These are phyloP conservation scores for Lenwebbia sp. DNA, from an alignment of 345 rosid species.

Conservation along the genomic window DNA sequence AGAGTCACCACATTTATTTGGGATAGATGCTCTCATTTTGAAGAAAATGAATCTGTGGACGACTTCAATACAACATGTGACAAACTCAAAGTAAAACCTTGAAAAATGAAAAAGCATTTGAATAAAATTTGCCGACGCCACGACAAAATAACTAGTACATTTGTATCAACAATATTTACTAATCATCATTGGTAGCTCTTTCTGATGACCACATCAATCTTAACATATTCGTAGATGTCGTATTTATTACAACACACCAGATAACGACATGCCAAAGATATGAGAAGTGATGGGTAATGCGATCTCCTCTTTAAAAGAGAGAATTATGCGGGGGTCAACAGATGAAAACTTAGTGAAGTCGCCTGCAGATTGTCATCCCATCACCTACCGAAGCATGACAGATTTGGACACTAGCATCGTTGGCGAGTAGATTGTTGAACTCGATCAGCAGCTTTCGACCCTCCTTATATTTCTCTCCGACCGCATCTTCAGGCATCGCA, in stretches of 20 bases:
- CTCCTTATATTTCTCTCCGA: too few relatives aligned
- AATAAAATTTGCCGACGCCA: neutral
- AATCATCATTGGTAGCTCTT: neutral
- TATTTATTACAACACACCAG: neutral
- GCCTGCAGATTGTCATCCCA: conserved; percentile 50
- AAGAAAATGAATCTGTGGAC: neutral
- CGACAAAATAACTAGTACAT: neutral
- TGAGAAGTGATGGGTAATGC: neutral
- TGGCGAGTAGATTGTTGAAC: conserved; percentile 9
- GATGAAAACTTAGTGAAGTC: neutral
- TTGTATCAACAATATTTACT: neutral
- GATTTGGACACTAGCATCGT: conserved; percentile 40
- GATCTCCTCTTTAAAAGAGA: too few relatives aligned
- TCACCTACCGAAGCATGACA: conserved; percentile 57
- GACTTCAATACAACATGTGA: neutral
- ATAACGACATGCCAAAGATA: neutral
- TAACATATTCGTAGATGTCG: neutral
- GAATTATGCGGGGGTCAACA: too few relatives aligned
- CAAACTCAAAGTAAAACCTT: neutral
- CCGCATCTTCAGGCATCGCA: too few relatives aligned
- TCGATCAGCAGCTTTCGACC: too few relatives aligned
- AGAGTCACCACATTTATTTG: neutral
- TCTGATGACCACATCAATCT: neutral
- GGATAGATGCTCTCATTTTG: neutral
- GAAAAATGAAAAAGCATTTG: neutral